phyloP scores from a whole-genome alignment of 257 asterid genomes.

The Cinchona pubescens region DNA sequence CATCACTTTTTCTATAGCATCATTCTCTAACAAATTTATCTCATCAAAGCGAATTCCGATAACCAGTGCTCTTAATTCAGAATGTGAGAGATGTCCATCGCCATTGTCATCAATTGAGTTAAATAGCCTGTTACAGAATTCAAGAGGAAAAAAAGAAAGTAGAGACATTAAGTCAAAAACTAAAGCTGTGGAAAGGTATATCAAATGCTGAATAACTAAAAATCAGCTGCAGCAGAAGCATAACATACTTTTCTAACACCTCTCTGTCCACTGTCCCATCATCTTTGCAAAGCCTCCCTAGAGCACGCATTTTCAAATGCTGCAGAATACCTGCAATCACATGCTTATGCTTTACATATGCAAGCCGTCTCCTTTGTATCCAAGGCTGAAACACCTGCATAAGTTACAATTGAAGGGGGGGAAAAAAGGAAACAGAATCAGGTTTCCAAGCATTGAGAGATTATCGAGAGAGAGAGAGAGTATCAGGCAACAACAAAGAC shows the following conservation, averaged over 20 bases:
- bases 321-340: slow-evolving; percentile 74
- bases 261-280: slow-evolving; percentile 59
- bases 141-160: slow-evolving; percentile 14
- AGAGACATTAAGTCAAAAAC: neutral
- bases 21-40: slow-evolving; percentile 54
- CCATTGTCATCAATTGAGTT: slow-evolving; percentile 52
- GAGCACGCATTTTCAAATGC: slow-evolving; percentile 57
- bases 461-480: neutral
- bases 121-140: slow-evolving; percentile 52
- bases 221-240: neutral
- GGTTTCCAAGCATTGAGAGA: neutral
- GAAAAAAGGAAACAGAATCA: slow-evolving; percentile 1
- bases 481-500: neutral
- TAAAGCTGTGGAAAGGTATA: neutral
- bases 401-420: neutral
- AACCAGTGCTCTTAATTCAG: slow-evolving; percentile 65
- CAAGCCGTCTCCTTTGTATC: slow-evolving; percentile 78
- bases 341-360: slow-evolving; percentile 68
- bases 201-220: neutral
- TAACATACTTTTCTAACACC: slow-evolving; percentile 53
- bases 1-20: slow-evolving; percentile 59
- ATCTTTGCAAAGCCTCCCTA: slow-evolving; percentile 61
- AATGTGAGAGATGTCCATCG: slow-evolving; percentile 51
- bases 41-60: slow-evolving; percentile 67
- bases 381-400: slow-evolving; percentile 80